Evolutionary conservation across 176 grass and related monocot genomes (phyloP).

Genomic region (Pontederia paniculata): DNA sequence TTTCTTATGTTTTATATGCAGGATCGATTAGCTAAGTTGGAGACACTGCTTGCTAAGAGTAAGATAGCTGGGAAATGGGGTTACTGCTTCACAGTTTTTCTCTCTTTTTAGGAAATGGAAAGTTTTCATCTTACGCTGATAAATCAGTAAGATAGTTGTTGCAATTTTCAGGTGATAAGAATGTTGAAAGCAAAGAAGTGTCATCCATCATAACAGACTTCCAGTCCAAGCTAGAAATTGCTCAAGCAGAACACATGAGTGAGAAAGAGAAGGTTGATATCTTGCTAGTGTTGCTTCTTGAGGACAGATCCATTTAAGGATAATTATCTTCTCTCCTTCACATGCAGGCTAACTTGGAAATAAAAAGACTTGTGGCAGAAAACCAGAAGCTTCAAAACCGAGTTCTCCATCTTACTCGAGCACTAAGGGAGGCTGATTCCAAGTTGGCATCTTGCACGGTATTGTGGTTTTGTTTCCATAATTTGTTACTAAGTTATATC

Average conservation of each 20-base stretch:
- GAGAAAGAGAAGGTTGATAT: conserved; percentile 11
- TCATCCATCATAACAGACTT: conserved; percentile 9
- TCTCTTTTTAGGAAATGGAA: neutral
- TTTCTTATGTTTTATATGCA: neutral
- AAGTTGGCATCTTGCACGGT: conserved; percentile 23
- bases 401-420: conserved; percentile 49
- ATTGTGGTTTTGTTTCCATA: too few species aligned
- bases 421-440: conserved; percentile 44
- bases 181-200: conserved; percentile 2
- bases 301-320: neutral
- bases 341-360: conserved; percentile 37
- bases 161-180: conserved; percentile 1
- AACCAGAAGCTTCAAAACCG: conserved; percentile 71
- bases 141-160: neutral
- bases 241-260: conserved; percentile 6
- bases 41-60: conserved; percentile 11
- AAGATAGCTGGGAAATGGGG: neutral
- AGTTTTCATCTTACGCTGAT: neutral
- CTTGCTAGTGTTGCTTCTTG: neutral
- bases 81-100: too few species aligned
- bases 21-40: conserved; percentile 22
- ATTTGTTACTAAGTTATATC: too few species aligned
- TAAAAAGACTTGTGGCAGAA: conserved; percentile 46
- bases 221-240: conserved; percentile 12
- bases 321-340: neutral